Evolutionary conservation across 768 basidiomycete species (phyloP).

Genomic region (Dacryopinax primogenitus): DNA sequence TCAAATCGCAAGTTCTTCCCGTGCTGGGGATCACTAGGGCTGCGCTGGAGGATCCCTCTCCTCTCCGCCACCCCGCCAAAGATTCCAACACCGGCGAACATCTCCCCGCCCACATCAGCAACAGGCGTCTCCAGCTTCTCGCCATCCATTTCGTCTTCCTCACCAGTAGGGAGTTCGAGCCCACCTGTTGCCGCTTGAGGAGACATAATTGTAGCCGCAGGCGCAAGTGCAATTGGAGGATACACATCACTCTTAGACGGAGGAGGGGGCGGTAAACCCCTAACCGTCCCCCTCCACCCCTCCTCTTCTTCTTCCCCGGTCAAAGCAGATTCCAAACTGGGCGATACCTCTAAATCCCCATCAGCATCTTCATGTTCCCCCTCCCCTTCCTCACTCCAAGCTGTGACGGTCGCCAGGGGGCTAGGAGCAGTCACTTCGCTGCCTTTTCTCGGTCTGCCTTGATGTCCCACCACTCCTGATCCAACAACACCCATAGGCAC

Average conservation of each 20-base stretch:
- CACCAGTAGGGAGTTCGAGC: not conserved
- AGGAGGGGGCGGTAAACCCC: no score
- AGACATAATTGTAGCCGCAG: no score
- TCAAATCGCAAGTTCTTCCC: not conserved
- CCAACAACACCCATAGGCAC: not conserved
- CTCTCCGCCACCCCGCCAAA: constrained; percentile 4
- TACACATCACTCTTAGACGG: no score
- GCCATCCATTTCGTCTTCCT: constrained; percentile 5
- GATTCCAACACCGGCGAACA: no score
- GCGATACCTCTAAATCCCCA: no score
- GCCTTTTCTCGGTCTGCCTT: constrained; percentile 12
- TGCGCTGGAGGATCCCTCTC: constrained; percentile 14
- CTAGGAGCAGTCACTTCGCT: constrained; percentile 24
- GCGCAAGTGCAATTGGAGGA: no score
- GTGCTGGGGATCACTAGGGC: not conserved
- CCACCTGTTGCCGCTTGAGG: not conserved
- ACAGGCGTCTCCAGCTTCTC: constrained; percentile 7
- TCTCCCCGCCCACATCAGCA: no score
- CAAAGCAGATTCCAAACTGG: constrained; percentile 18
- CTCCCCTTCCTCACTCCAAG: constrained; percentile 18
- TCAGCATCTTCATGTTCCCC: constrained; percentile 25
- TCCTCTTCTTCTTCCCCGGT: constrained; percentile 2
- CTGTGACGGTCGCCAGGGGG: constrained; percentile 19
- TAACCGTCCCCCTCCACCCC: constrained; percentile 5
- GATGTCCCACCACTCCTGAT: not conserved